Percentiles rank a stretch among this genome's conserved stretches.
These are phyloP conservation scores for Colletotrichum lentis DNA, from an alignment of 2,329 filamentous ascomycete species.

Conservation along the genomic window DNA sequence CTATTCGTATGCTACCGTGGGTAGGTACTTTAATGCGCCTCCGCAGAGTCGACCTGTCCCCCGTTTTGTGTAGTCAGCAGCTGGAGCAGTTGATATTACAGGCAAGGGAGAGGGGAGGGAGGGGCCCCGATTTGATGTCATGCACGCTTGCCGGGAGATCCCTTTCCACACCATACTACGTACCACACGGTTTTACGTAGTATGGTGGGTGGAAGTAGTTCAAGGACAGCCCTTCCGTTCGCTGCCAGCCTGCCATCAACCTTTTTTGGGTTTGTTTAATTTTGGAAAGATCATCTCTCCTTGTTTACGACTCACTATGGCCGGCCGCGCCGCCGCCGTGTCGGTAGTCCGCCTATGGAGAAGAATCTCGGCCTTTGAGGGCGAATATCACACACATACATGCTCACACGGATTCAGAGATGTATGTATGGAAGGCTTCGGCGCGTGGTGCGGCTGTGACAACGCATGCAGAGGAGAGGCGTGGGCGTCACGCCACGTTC, in stretches of 20 bases:
- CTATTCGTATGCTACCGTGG: too few species aligned
- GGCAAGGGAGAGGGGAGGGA: not conserved
- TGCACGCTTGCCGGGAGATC: conserved; percentile 14
- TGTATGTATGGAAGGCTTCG: not conserved
- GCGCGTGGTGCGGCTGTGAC: not conserved
- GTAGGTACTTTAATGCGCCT: too few species aligned
- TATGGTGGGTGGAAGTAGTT: not conserved
- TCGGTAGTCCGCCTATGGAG: not conserved
- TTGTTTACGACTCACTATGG: not conserved
- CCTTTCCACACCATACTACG: not conserved
- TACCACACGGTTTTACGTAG: not conserved
- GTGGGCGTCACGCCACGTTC: not conserved
- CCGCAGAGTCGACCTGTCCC: not conserved
- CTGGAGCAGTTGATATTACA: not conserved
- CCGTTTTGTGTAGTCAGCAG: not conserved
- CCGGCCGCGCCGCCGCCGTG: conserved; percentile 6
- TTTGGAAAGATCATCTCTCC: conserved; percentile 17
- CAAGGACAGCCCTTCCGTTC: not conserved
- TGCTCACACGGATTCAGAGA: not conserved
- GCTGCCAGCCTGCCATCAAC: too few species aligned
- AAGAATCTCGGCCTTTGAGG: not conserved
- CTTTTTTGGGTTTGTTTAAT: not conserved
- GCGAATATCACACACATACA: not conserved
- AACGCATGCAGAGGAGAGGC: not conserved
- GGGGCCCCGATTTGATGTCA: conserved; percentile 14